Evolutionary conservation across 2,329 filamentous ascomycete species (phyloP).

Genomic region (Fusarium protoensiforme): DNA sequence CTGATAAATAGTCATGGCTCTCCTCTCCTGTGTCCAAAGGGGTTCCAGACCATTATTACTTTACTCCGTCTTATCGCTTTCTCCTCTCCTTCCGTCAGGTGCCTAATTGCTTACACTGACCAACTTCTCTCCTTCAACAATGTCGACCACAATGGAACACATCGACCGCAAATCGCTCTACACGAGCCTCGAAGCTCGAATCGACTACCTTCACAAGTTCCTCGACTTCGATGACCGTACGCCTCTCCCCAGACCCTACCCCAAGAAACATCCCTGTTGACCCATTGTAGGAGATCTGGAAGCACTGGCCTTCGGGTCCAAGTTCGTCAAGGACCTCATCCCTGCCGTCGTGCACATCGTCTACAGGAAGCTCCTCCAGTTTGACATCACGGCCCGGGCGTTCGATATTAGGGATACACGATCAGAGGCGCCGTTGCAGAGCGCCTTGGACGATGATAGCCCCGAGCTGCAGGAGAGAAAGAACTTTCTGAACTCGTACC

Average conservation of each 20-base stretch:
- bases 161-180: constrained; percentile 26
- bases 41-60: not conserved
- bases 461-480: constrained; percentile 15
- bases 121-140: not conserved
- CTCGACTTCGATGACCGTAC: constrained; percentile 23
- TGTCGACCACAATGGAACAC: constrained; percentile 1
- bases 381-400: constrained; percentile 23
- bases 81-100: not conserved
- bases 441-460: constrained; percentile 5
- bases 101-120: not conserved
- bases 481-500: constrained; percentile 23
- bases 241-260: not conserved
- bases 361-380: constrained; percentile 25
- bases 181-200: constrained; percentile 24
- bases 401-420: constrained; percentile 19
- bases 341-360: constrained; percentile 22
- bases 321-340: constrained; percentile 25
- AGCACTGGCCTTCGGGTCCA: constrained; percentile 22
- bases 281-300: constrained; percentile 15
- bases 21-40: not conserved
- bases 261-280: not conserved
- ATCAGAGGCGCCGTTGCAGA: constrained; percentile 13
- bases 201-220: constrained; percentile 23
- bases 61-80: not conserved
- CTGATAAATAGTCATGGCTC: not conserved